A percentile compares a stretch with the other conserved stretches of the same genome.
phyloP scores from a whole-genome alignment of 1,284 basidiomycete genomes.

The Athelia sp. region DNA sequence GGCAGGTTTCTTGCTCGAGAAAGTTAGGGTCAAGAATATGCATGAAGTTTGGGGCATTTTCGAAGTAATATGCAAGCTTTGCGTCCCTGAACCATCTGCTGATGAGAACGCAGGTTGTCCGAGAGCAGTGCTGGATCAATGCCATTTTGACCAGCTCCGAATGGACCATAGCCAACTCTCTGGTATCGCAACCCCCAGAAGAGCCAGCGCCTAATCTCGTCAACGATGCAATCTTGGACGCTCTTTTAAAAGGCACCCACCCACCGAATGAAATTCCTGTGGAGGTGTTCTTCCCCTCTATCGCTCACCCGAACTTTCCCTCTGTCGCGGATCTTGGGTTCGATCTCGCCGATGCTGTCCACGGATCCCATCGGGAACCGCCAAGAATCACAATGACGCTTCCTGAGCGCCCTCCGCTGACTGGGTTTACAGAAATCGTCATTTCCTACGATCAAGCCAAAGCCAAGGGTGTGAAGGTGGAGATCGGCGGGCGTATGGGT shows the following conservation, averaged over 20 bases:
- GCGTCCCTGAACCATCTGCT: background rate
- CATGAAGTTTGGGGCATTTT: constrained; percentile 68
- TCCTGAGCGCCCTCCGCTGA: constrained; percentile 55
- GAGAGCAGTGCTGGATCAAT: constrained; percentile 77
- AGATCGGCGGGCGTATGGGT: constrained; percentile 53
- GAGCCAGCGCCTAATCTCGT: constrained; percentile 34
- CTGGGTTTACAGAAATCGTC: constrained; percentile 52
- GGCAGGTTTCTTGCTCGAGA: constrained; percentile 65
- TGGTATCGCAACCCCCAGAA: constrained; percentile 15
- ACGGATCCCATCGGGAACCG: constrained; percentile 22
- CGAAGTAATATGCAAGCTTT: constrained; percentile 39
- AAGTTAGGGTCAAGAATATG: constrained; percentile 62
- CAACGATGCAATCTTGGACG: constrained; percentile 40
- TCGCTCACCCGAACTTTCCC: constrained; percentile 35
- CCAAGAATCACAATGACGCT: constrained; percentile 46
- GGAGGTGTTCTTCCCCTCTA: constrained; percentile 45
- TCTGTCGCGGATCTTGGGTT: constrained; percentile 30
- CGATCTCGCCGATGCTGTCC: constrained; percentile 25
- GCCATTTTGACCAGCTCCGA: constrained; percentile 50
- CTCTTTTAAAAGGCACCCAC: constrained; percentile 47
- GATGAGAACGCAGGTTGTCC: constrained; percentile 49
- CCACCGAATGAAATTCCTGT: constrained; percentile 56
- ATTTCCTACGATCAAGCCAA: constrained; percentile 47
- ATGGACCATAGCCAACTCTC: constrained; percentile 50
- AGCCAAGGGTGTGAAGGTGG: constrained; percentile 46